phyloP scores from a whole-genome alignment of 768 basidiomycete genomes.

The Atractiella rhizophila region DNA sequence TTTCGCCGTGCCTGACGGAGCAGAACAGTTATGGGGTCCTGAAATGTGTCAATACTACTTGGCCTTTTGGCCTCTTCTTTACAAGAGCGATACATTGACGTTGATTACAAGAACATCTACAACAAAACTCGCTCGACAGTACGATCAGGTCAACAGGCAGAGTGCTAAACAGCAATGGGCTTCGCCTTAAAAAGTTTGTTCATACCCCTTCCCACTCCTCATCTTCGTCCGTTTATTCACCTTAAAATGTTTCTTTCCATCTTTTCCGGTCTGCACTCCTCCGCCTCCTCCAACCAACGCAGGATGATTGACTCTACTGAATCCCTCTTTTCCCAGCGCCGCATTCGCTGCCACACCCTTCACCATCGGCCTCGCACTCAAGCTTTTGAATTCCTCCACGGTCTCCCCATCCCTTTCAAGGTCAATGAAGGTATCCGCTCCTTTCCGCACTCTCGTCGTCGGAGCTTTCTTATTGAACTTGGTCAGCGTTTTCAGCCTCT shows the following conservation, averaged over 20 bases:
- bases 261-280: conserved; percentile 24
- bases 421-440: conserved; percentile 54
- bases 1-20: too few species aligned
- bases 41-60: too few species aligned
- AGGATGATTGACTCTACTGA: conserved; percentile 57
- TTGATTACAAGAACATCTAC: too few species aligned
- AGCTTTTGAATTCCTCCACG: conserved; percentile 16
- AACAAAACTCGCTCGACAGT: too few species aligned
- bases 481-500: conserved; percentile 28
- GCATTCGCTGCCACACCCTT: conserved; percentile 28
- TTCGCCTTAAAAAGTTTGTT: too few species aligned
- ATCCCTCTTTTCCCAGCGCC: conserved; percentile 37
- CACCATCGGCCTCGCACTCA: conserved; percentile 38
- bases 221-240: conserved; percentile 59
- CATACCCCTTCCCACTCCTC: conserved; percentile 79
- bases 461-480: conserved; percentile 63
- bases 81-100: too few species aligned
- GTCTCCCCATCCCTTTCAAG: neutral
- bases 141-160: too few species aligned
- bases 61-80: too few species aligned
- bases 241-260: conserved; percentile 63
- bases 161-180: too few species aligned
- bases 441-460: conserved; percentile 54
- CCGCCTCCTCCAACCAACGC: conserved; percentile 52
- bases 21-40: too few species aligned